These are phyloP conservation scores for Heterobasidion parviporum DNA, from an alignment of 1,284 basidiomycete genomes.

Conservation along the genomic window DNA sequence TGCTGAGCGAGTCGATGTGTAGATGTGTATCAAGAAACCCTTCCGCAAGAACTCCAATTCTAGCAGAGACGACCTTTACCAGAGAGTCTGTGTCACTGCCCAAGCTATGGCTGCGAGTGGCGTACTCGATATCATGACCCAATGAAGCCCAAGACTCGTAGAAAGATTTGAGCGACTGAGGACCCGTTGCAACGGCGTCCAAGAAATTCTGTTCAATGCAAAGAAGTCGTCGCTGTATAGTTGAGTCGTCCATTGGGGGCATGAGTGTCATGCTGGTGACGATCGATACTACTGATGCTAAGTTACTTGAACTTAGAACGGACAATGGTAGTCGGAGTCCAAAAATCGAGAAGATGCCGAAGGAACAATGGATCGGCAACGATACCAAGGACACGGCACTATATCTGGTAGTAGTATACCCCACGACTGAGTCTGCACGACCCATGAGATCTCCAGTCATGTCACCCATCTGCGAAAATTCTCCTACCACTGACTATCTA, in stretches of 20 bases:
- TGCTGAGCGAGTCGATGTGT: neutral
- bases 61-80: neutral
- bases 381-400: no score
- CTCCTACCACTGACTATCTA: no score
- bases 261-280: no score
- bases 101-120: neutral
- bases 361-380: no score
- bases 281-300: no score
- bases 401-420: no score
- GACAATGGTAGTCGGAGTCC: no score
- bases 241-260: neutral
- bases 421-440: no score
- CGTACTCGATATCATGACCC: neutral
- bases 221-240: neutral
- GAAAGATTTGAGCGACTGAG: neutral
- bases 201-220: neutral
- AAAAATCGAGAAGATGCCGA: no score
- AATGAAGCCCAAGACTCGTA: neutral
- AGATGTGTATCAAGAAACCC: neutral
- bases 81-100: neutral
- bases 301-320: no score
- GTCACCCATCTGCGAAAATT: no score
- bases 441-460: no score
- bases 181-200: neutral
- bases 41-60: neutral